A percentile compares a stretch with the other conserved stretches of the same genome.
These are phyloP conservation scores for Dentiscutata heterogama DNA, from an alignment of 371 early-diverging fungal species.

Conservation along the genomic window DNA sequence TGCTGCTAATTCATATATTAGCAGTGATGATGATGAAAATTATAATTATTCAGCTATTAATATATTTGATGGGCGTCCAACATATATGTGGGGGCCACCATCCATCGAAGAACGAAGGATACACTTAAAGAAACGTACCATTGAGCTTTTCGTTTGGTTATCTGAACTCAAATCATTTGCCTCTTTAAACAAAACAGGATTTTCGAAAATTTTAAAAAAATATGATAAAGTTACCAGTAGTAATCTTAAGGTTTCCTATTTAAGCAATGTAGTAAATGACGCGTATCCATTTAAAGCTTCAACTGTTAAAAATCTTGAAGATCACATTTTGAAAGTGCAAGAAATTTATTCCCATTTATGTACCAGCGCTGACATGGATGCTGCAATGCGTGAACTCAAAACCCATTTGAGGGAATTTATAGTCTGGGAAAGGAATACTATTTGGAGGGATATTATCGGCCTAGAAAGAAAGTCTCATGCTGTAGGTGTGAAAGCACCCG, in stretches of 20 bases:
- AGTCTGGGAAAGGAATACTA: constrained; percentile 96
- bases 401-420: constrained; percentile 89
- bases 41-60: too few species aligned
- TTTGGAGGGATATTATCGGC: constrained; percentile 97
- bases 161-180: constrained; percentile 91
- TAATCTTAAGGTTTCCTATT: constrained; percentile 51
- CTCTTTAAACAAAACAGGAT: constrained; percentile 94
- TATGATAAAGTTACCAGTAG: constrained; percentile 90
- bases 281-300: constrained; percentile 73
- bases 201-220: constrained; percentile 96
- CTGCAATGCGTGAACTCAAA: constrained; percentile 80
- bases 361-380: constrained; percentile 63
- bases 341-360: constrained; percentile 67
- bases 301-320: constrained; percentile 68
- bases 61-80: neutral
- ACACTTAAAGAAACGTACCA: constrained; percentile 55
- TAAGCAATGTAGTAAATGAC: constrained; percentile 67
- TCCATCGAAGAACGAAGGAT: constrained; percentile 27
- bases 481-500: constrained; percentile 59
- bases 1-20: constrained; percentile 1
- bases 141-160: constrained; percentile 81
- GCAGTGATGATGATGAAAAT: constrained; percentile 39
- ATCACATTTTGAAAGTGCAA: constrained; percentile 69
- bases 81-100: constrained; percentile 29
- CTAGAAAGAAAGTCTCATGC: constrained; percentile 86